Base-by-base conservation (phyloP, 225 moss, liverwort and hornwort species). In the Antitrichia curtipendula region DNA sequence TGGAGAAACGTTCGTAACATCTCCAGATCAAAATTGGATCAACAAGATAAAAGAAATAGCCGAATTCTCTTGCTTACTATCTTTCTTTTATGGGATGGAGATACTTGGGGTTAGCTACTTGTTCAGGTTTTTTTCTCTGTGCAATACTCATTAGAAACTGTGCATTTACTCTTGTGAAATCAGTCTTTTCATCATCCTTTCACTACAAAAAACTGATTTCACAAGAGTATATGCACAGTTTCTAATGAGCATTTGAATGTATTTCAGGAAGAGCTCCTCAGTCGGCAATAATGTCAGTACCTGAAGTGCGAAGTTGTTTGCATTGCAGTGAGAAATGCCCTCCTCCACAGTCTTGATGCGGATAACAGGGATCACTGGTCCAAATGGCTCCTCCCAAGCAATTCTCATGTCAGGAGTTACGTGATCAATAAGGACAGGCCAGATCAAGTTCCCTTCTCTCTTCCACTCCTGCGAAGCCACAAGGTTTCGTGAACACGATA, bases 361-460 rank as follows among this genome's bases (percentile, higher is more conserved):
- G 72, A 94, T 86, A 15, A 94, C 93, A 54, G 92, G 93, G 43
- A 94, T 91, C 56, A 94, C 91, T 21, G 92, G 93, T 50, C 93
- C 93, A 41, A 94, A 94, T 24, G 93, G 93, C 84, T 94, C 93
- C 88, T 94, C 93, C 93, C 92, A 94, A 14, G 93, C 93, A 52
- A 94, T 92, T 63, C 93, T 89, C 93, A 94, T 94, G 58, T 92
- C 91, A 53, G 93, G 92, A 85, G 88, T 89, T 50, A 94, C 93
- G 57, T 92, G 72, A 38, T 94, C 93, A 83, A 94, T 91, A 19
- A 94, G 92, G 29, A 94, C 63, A 60, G 93, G 93, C 93, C 93
- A 94, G 74, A 94, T 92, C 79, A 94, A 84, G 86, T 94, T 94
- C 53, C 80, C 88, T 82, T 94, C 91, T 82, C 93, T 84, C 78